phyloP scores from a whole-genome alignment of 208 protist genomes.

The Crithidia expoeki region DNA sequence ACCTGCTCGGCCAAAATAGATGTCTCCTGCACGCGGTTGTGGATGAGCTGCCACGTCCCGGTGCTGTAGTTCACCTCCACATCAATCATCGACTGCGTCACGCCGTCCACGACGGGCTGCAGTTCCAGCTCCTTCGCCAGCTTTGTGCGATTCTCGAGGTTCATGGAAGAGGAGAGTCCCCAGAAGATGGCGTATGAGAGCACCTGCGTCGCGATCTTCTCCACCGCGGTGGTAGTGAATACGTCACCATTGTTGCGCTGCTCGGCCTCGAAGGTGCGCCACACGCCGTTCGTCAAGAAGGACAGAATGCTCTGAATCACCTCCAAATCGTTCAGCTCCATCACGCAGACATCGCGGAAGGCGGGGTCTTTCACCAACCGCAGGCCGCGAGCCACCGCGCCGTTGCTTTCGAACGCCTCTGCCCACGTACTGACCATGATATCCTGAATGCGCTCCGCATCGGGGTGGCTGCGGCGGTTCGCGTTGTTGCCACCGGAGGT shows the following conservation, averaged over 20 bases:
- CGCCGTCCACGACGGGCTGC: conserved; percentile 34
- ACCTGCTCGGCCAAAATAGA: conserved; percentile 94
- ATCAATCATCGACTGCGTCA: conserved; percentile 70
- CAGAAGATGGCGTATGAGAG: conserved; percentile 96
- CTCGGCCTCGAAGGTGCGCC: conserved; percentile 91
- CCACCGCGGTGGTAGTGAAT: conserved; percentile 18
- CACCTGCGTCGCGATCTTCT: conserved; percentile 35
- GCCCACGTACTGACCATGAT: conserved; percentile 81
- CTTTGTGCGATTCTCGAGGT: conserved; percentile 54
- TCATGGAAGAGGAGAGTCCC: conserved; percentile 90
- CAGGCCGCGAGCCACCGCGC: conserved; percentile 84
- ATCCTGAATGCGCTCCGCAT: conserved; percentile 84
- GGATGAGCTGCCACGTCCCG: conserved; percentile 82
- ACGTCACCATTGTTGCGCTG: conserved; percentile 50
- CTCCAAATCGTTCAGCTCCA: conserved; percentile 93
- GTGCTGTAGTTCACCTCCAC: conserved; percentile 80
- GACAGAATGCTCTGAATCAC: conserved; percentile 92
- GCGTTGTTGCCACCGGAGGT: conserved; percentile 10
- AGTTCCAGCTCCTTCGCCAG: conserved; percentile 68
- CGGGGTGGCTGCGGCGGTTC: conserved; percentile 42
- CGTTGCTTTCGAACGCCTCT: conserved; percentile 81
- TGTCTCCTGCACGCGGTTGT: conserved; percentile 75
- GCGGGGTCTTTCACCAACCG: conserved; percentile 51
- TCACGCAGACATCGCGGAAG: conserved; percentile 88
- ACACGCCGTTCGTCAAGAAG: conserved; percentile 92